Evolutionary conservation across 2,329 filamentous ascomycete species (phyloP), one percentile per base, ranked within the genome.

Genomic region (Arachnomyces sp.): DNA sequence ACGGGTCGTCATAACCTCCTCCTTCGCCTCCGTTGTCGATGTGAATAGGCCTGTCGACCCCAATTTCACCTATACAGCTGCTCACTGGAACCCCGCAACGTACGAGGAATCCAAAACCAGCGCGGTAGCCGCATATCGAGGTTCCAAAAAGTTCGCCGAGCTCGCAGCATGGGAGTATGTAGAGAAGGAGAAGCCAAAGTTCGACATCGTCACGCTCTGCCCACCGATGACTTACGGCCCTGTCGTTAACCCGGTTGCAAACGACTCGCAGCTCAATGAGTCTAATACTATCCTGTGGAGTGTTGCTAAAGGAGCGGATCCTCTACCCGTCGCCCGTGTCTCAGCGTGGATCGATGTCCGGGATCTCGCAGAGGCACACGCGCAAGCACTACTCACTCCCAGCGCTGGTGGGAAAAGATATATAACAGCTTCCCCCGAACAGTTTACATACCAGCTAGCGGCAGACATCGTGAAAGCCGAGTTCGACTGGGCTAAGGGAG

Each of bases 191-290:
- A 61, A 61, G 7, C 59, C 62, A 2, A 28, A 28, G 1, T 71
- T 69, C 40, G 65, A 69, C 37, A 45, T 72, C n/a, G 66, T 68
- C 4, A 63, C 68, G 0, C 52, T 71, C 7, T 69, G 66, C 35
- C 68, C 68, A 4, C 65, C 68, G 0, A 65, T 69, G 59, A 64
- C 65, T 0, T 69, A 71, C 42, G 69, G 69, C 0, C 69, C 68
- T 0, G 50, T 69, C 2, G 61, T 60, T 0, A 64, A 69, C 39
- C 65, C 65, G 1, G 52, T 71, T 1, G 36, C 51, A 1, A 52
- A 44, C 9, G 49, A 63, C 11, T 48, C 55, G 3, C 47, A 58
- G 2, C 52, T 72, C 3, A 71, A 71, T 40, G 64, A 68, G 40
- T 68, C 65, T 3, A 71, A 68, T 33, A 50, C 57, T 1, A 56